These are phyloP conservation scores for Didymella lethalis DNA, from an alignment of 2,329 filamentous ascomycete species.

Conservation along the genomic window DNA sequence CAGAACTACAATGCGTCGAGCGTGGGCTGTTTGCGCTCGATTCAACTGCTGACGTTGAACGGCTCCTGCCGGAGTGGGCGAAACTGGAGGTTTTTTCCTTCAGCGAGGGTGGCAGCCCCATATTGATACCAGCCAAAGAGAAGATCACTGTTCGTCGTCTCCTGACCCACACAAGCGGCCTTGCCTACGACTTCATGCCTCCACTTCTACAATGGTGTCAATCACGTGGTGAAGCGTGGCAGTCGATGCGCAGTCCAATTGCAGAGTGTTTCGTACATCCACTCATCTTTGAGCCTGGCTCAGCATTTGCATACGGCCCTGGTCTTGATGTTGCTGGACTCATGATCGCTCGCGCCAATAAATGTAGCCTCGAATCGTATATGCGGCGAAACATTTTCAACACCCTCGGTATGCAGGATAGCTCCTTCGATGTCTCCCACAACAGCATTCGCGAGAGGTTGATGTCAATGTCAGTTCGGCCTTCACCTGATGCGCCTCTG, in stretches of 20 bases:
- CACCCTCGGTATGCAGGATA: slow-evolving; percentile 33
- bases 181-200: slow-evolving; percentile 33
- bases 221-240: slow-evolving; percentile 19
- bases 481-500: slow-evolving; percentile 19
- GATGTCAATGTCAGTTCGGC: slow-evolving; percentile 27
- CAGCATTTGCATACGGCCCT: slow-evolving; percentile 31
- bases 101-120: slow-evolving; percentile 18
- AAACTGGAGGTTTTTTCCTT: slow-evolving; percentile 31
- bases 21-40: slow-evolving; percentile 38
- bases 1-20: slow-evolving; percentile 43
- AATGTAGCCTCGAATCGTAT: slow-evolving; percentile 33
- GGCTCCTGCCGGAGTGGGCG: slow-evolving; percentile 38
- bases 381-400: slow-evolving; percentile 37
- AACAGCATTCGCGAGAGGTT: slow-evolving; percentile 25
- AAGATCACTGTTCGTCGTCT: slow-evolving; percentile 33
- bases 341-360: slow-evolving; percentile 35
- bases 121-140: slow-evolving; percentile 27
- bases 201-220: slow-evolving; percentile 28
- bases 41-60: slow-evolving; percentile 30
- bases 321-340: slow-evolving; percentile 37
- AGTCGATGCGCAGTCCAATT: slow-evolving; percentile 21
- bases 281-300: slow-evolving; percentile 40
- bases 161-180: slow-evolving; percentile 39
- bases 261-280: slow-evolving; percentile 25
- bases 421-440: slow-evolving; percentile 28